Base-by-base conservation (phyloP, 225 moss, liverwort and hornwort genomes). In the Asterella californica region DNA sequence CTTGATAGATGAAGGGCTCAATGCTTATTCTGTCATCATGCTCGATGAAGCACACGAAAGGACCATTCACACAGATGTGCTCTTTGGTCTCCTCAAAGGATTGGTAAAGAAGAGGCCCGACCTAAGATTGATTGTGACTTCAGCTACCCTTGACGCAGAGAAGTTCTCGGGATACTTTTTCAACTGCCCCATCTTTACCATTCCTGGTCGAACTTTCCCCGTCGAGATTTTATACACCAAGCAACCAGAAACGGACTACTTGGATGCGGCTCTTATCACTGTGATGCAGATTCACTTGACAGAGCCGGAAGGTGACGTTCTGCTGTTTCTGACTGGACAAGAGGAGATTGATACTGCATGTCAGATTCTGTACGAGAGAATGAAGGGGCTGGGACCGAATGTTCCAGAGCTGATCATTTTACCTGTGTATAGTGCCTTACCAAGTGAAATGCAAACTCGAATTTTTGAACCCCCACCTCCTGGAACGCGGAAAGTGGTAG, bases 371-470 rank as follows among this genome's bases (percentile, higher is more conserved):
- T 99, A 90, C 70, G 95, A 99, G 85, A 86, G 93, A 76, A 99
- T 99, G 89, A 95, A 95, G 84, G 92, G 97, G 50, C 92, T 95
- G 46, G 95, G n/a, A n/a, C n/a, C n/a, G n/a, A n/a, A n/a, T n/a
- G n/a, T 99, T 27, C 97, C 97, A 18, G 97, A 99, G 59, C 84
- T 99, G 30, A 95, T 99, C 60, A 93, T 95, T 75, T 88, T 95
- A 80, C 97, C 95, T 42, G 97, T 93, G 60, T 99, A 99, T 80
- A 99, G 97, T 85, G 93, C 94, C 48, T 77, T 94, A 47, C 97
- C 97, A 27, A 99, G 97, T 86, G 97, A 99, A 81, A 99, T 99
- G 97, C 97, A 99, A 80, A 94, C 97, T 9, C 87, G 97, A 67
- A 99, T 99, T 64, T 99, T 99, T 82, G 97, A 99, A 78, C 90